Conservation (phyloP, 116 monocot genomes). For the Papilionanthe hybrid region DNA sequence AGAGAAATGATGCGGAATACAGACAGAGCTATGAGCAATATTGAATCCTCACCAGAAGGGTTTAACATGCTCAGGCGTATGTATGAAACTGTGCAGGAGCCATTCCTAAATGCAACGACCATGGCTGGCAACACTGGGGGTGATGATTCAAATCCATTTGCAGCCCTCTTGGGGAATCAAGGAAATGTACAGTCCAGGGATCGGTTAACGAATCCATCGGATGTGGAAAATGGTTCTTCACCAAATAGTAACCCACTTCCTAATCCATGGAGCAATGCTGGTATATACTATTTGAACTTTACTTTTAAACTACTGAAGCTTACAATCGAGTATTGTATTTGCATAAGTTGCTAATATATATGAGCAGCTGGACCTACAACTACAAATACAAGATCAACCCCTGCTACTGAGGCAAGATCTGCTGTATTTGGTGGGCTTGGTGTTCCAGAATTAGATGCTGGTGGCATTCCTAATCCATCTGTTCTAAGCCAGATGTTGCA, state of each 20-base stretch:
- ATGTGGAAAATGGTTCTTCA: constrained; percentile 10
- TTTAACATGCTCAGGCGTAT: constrained; percentile 87
- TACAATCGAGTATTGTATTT: background rate
- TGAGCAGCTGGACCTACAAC: constrained; percentile 33
- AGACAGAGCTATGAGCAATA: constrained; percentile 92
- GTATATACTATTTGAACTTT: constrained; percentile 15
- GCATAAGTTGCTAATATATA: constrained; percentile 1
- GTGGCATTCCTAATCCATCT: constrained; percentile 44
- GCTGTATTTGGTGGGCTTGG: constrained; percentile 49
- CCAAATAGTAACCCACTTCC: constrained; percentile 68
- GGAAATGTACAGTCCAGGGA: constrained; percentile 30
- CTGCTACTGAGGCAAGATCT: constrained; percentile 32
- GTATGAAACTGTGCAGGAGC: constrained; percentile 92
- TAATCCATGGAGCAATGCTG: constrained; percentile 73
- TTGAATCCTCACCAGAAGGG: constrained; percentile 83
- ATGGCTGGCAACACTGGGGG: constrained; percentile 57
- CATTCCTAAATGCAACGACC: constrained; percentile 86
- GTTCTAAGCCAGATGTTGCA: constrained; percentile 58
- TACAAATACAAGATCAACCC: constrained; percentile 29
- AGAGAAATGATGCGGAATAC: constrained; percentile 91
- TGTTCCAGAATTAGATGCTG: constrained; percentile 49
- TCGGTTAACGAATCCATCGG: constrained; percentile 30
- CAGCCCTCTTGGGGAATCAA: constrained; percentile 60
- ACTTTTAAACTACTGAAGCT: background rate
- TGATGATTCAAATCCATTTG: constrained; percentile 68